Base-by-base conservation (phyloP, 208 protist genomes). In the Kentomonas sorsogonicus region DNA sequence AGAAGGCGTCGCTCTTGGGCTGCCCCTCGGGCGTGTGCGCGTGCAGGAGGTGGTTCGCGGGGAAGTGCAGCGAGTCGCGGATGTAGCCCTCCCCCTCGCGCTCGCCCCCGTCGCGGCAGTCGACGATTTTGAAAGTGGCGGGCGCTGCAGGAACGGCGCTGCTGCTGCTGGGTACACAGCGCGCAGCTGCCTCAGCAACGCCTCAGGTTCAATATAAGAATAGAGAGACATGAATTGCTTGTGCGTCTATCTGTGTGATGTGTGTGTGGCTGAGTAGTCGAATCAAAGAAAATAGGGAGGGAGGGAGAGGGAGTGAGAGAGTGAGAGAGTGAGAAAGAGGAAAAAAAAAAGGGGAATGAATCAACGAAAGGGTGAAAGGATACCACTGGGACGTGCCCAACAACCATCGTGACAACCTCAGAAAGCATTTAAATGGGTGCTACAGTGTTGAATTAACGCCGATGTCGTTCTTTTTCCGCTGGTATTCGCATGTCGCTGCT, bases 51-150 rank as follows among this genome's bases (percentile, higher is more conserved):
- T 70, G 2, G 53, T 41, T n/a, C 10, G 71, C 79, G 11, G 86
- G 79, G 23, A 73, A 59, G 41, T 80, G 73, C 16, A 79, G 56
- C 22, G 86, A 88, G 53, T 70, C 67, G 3, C 67, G 45, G 25
- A 89, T 79, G 39, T 68, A 79, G 18, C 86, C 86, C n/a, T 66
- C 55, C 15, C 15, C 38, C 30, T 65, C 43, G 23, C 82, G 68
- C 53, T 93, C 86, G 2, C 66, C 53, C n/a, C n/a, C n/a, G 41
- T 89, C 82, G n/a, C 86, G 74, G 65, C 81, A 89, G 72, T 93
- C 86, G 16, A 89, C 56, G 25, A 93, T 66, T 3, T 66, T 71
- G 26, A 83, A 43, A 23, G 61, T 73, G 7, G 41, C 10, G 20
- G 47, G 30, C 2, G 52, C 33, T 16, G 63, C 54, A 7, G 53